phyloP scores from a whole-genome alignment of 805 yeast genomes.

The Nakazawaea siamensis region DNA sequence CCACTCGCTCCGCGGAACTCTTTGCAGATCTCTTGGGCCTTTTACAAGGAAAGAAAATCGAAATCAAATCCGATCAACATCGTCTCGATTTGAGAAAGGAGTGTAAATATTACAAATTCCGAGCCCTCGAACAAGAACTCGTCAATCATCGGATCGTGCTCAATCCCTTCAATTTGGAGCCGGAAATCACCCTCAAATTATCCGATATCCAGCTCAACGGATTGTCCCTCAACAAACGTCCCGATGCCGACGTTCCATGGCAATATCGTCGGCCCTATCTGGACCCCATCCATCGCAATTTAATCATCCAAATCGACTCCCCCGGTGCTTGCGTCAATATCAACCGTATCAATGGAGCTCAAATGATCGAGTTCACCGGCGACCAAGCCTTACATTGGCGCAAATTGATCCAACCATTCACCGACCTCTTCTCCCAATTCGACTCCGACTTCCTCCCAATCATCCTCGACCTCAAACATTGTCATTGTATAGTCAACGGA shows the following conservation, averaged over 20 bases:
- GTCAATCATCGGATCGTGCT: slow-evolving; percentile 39
- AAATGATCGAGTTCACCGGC: background rate
- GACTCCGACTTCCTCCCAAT: background rate
- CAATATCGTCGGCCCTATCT: slow-evolving; percentile 39
- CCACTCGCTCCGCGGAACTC: slow-evolving; percentile 41
- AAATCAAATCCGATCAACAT: slow-evolving; percentile 42
- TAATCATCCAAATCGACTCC: slow-evolving; percentile 29
- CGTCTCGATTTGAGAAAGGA: slow-evolving; percentile 55
- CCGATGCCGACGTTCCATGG: slow-evolving; percentile 10
- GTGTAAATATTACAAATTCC: slow-evolving; percentile 69
- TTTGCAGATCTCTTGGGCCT: slow-evolving; percentile 49
- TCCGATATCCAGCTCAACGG: slow-evolving; percentile 37
- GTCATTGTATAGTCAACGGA: slow-evolving; percentile 19
- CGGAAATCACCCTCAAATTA: slow-evolving; percentile 51
- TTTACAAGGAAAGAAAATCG: slow-evolving; percentile 45
- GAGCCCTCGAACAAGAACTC: slow-evolving; percentile 65
- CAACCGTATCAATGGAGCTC: background rate
- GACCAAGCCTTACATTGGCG: too few relatives aligned
- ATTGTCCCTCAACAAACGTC: background rate
- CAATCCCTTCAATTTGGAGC: slow-evolving; percentile 42
- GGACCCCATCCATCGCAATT: slow-evolving; percentile 27
- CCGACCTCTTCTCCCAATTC: too few relatives aligned
- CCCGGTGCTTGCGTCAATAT: slow-evolving; percentile 13
- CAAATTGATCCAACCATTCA: too few relatives aligned
- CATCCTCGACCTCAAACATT: slow-evolving; percentile 12